Evolutionary conservation across 2,329 filamentous ascomycete species (phyloP).

Genomic region (Penicillium crustosum): DNA sequence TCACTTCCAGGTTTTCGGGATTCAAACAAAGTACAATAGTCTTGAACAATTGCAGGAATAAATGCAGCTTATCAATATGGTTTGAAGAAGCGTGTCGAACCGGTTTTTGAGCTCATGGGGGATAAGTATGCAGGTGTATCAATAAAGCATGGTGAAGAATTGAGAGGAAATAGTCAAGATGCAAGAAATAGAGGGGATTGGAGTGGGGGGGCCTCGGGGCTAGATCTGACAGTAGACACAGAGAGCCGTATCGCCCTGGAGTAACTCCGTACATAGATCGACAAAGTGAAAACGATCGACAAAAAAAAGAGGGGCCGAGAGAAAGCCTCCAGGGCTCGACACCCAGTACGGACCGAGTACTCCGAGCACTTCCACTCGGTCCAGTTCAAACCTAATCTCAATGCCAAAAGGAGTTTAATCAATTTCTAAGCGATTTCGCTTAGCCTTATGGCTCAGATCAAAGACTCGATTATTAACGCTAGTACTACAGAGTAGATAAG

Average conservation of each 20-base stretch:
- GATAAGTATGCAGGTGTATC: slow-evolving; percentile 8
- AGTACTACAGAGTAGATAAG: too few species aligned
- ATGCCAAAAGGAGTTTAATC: background rate
- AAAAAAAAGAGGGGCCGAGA: slow-evolving; percentile 1
- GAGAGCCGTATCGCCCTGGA: slow-evolving; percentile 6
- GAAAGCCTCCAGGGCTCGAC: background rate
- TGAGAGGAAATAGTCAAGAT: slow-evolving; percentile 2
- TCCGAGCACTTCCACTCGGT: slow-evolving; percentile 7
- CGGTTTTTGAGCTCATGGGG: slow-evolving; percentile 7
- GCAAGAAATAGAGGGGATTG: background rate
- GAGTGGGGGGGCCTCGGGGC: background rate
- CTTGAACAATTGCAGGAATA: background rate
- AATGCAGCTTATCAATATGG: slow-evolving; percentile 1
- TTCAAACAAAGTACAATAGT: background rate
- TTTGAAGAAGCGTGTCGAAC: slow-evolving; percentile 10
- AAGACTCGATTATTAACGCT: slow-evolving; percentile 5
- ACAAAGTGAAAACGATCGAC: background rate
- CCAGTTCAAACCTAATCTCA: slow-evolving; percentile 3
- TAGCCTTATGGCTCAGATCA: slow-evolving; percentile 4
- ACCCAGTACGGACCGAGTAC: background rate
- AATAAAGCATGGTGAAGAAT: slow-evolving; percentile 2
- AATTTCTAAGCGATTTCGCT: background rate
- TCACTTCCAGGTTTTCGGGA: background rate
- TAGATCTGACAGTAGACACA: slow-evolving; percentile 13
- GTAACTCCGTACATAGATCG: background rate